Conservation (phyloP, 371 early-diverging fungal genomes). For the Massospora cicadina region DNA sequence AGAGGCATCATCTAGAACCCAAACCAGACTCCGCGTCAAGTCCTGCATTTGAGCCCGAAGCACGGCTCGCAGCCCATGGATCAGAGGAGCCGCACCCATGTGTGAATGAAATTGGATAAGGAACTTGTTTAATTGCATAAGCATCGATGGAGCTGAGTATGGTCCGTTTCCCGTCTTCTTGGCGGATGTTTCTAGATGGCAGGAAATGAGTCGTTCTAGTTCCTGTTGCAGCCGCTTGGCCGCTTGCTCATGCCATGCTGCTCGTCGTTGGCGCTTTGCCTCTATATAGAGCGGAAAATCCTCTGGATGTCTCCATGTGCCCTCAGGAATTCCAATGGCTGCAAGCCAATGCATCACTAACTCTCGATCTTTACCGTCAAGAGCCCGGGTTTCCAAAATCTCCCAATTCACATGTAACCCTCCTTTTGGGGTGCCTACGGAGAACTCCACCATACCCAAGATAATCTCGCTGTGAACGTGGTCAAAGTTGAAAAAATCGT, state of each 20-base stretch:
- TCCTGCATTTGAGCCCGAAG: neutral
- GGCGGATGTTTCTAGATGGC: neutral
- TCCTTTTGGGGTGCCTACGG: too few relatives aligned
- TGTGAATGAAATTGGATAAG: neutral
- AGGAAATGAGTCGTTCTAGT: neutral
- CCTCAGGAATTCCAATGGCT: conserved; percentile 1
- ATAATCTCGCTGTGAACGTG: neutral
- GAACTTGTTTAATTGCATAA: neutral
- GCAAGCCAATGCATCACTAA: neutral
- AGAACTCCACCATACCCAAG: conserved; percentile 2
- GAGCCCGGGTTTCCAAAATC: neutral
- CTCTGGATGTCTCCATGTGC: neutral
- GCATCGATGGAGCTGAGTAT: neutral
- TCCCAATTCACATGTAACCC: neutral
- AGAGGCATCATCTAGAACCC: conserved; percentile 5
- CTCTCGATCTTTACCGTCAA: neutral
- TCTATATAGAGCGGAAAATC: neutral
- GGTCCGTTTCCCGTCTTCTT: neutral
- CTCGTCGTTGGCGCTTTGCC: conserved; percentile 2
- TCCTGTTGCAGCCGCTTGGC: neutral
- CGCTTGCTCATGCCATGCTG: neutral
- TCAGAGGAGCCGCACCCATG: neutral
- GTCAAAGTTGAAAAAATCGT: neutral
- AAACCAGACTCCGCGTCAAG: neutral
- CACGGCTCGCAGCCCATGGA: neutral